Evolutionary conservation across 1,284 basidiomycete genomes (phyloP).

Genomic region (Cryptococcus wingfieldii): DNA sequence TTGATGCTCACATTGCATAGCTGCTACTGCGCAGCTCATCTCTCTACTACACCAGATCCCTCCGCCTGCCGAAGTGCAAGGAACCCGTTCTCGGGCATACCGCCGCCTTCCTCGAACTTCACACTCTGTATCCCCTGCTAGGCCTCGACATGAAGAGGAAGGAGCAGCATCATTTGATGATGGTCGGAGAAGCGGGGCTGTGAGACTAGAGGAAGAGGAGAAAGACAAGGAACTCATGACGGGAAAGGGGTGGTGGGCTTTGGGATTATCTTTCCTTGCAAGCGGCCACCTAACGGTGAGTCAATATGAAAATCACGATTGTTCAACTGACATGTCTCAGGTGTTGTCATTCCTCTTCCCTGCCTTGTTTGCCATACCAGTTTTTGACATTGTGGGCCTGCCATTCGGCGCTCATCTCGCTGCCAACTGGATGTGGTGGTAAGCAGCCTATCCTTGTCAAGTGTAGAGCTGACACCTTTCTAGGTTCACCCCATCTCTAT

Average conservation of each 20-base stretch:
- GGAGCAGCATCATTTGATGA: no score
- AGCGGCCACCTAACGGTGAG: constrained; percentile 69
- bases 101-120: constrained; percentile 30
- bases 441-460: constrained; percentile 10
- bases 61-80: constrained; percentile 22
- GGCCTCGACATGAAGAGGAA: background rate
- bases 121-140: constrained; percentile 17
- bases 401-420: constrained; percentile 62
- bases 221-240: constrained; percentile 52
- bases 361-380: constrained; percentile 79
- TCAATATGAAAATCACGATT: constrained; percentile 10
- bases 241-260: constrained; percentile 64
- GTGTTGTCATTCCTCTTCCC: constrained; percentile 73
- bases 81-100: constrained; percentile 21
- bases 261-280: constrained; percentile 68
- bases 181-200: background rate
- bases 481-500: constrained; percentile 79
- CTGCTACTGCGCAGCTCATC: constrained; percentile 93
- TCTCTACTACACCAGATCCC: constrained; percentile 69
- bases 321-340: constrained; percentile 22
- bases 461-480: background rate
- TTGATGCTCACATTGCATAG: constrained; percentile 12
- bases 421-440: constrained; percentile 84
- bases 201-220: constrained; percentile 6
- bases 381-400: constrained; percentile 64